Percentiles rank a stretch among this genome's conserved stretches.
Conservation (phyloP, 768 basidiomycete species). For the Mrakia hoshinonis region DNA sequence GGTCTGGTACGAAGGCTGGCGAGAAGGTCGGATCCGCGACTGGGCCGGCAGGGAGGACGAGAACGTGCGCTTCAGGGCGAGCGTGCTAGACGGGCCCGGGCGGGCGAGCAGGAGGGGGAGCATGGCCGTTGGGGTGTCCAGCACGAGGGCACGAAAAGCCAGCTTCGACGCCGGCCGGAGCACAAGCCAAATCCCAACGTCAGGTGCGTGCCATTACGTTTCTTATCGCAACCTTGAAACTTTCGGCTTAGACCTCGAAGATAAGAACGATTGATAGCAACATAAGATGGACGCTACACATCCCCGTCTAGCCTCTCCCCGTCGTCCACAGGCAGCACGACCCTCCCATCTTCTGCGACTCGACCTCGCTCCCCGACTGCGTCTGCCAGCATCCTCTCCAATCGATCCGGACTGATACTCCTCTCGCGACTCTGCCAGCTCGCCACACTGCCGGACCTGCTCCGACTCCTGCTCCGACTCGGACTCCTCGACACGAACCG, state of each 20-base stretch:
- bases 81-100: background rate
- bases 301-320: slow-evolving; percentile 9
- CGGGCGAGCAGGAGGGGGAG: background rate
- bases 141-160: too few species aligned
- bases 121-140: background rate
- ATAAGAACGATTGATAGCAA: too few species aligned
- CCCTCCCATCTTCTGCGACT: background rate
- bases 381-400: slow-evolving; percentile 28
- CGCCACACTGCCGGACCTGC: slow-evolving; percentile 5
- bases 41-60: background rate
- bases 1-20: background rate
- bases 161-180: too few species aligned
- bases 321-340: background rate
- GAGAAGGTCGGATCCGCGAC: slow-evolving; percentile 1
- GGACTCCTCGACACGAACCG: background rate
- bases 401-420: slow-evolving; percentile 24
- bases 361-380: slow-evolving; percentile 17
- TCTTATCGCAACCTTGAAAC: too few species aligned
- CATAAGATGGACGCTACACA: background rate
- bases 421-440: slow-evolving; percentile 21
- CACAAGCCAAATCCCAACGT: too few species aligned
- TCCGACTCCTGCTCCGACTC: slow-evolving; percentile 10
- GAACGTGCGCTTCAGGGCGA: background rate
- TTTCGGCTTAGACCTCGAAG: too few species aligned
- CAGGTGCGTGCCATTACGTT: too few species aligned